A percentile compares a stretch with the other conserved stretches of the same genome.
Conservation (phyloP, 306 rosid species). For the Hippophae gyantsensis region DNA sequence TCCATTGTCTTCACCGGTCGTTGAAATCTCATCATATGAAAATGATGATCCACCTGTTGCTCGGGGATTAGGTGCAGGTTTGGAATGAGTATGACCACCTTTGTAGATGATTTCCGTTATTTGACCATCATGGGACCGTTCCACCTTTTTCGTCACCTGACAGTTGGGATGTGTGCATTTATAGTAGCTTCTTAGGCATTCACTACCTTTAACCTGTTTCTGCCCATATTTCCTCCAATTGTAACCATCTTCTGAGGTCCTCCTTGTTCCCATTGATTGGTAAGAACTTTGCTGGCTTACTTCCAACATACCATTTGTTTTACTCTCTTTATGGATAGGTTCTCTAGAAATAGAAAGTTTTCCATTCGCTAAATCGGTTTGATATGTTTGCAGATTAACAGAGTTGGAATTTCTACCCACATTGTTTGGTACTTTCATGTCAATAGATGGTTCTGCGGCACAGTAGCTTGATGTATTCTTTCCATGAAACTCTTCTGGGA, state of each 20-base stretch:
- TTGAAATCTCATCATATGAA: conserved; percentile 39
- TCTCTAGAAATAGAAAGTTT: no score
- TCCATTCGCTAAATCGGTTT: no score
- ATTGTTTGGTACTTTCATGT: no score
- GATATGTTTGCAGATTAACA: no score
- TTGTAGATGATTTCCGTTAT: conserved; percentile 80
- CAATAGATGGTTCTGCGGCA: no score
- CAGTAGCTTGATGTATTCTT: no score
- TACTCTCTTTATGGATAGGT: no score
- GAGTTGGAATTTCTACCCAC: no score
- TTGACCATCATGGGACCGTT: conserved; percentile 76
- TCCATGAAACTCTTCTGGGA: no score
- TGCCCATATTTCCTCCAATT: conserved; percentile 97
- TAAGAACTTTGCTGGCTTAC: no score
- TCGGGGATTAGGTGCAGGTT: conserved; percentile 52
- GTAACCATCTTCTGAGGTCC: conserved; percentile 41
- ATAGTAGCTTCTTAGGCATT: conserved; percentile 84
- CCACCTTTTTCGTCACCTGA: conserved; percentile 85
- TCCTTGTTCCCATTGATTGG: no score
- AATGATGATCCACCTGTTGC: conserved; percentile 29
- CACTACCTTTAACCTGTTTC: conserved; percentile 88
- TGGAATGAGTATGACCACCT: conserved; percentile 68
- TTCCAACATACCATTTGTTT: no score
- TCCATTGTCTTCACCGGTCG: conserved; percentile 44
- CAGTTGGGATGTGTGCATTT: conserved; percentile 76